Evolutionary conservation across 2,329 filamentous ascomycete genomes (phyloP), one percentile per base, ranked within the genome.

Genomic region (Teratosphaeria zuluensis): DNA sequence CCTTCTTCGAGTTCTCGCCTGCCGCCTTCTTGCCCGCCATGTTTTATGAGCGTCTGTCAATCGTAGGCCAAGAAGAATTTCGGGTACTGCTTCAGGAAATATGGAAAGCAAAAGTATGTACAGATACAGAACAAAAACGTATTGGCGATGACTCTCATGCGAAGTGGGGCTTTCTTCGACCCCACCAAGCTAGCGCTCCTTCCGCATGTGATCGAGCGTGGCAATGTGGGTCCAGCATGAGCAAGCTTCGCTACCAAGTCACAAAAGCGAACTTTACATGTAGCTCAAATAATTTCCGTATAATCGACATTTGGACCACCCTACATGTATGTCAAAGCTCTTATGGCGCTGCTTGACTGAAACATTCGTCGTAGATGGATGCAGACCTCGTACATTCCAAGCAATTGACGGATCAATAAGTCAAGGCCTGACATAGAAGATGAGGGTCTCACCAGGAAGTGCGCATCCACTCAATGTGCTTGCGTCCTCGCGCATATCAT

Each of bases 1-100:
- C 90, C 79, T 97, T 97, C 77, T 96, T 97, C 73, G 81, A 87
- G 76, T 88, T 90, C 63, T 95, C 91, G 57, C 78, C 76, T 6
- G 57, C 58, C 24, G 55, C 74, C 69, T 89, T 92, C 75, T 89
- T 90, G 66, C 81, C 82, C 31, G 80, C 86, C 88, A 92, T 92
- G 32, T 9, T 31, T 51, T n/a, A 16, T 31, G 16, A 11, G 30
- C 12, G 12, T 42, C 42, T 24, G 21, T 21, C 1, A 6, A 11
- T 48, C 19, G n/a, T 48, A 19, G 42, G 42, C n/a, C 8, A 21
- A 8, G 42, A 48, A 48, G 42, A 42, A 4, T 28, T 28, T 4
- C 16, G 16, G 12, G n/a, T 12, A 5, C 35, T 42, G 14, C 12
- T 16, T 14, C 11, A 42, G 11, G 35, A 14, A 14, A 14, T 12